Conservation (phyloP, 2,329 filamentous ascomycete species). For the Scopulariopsis brevicaulis region DNA sequence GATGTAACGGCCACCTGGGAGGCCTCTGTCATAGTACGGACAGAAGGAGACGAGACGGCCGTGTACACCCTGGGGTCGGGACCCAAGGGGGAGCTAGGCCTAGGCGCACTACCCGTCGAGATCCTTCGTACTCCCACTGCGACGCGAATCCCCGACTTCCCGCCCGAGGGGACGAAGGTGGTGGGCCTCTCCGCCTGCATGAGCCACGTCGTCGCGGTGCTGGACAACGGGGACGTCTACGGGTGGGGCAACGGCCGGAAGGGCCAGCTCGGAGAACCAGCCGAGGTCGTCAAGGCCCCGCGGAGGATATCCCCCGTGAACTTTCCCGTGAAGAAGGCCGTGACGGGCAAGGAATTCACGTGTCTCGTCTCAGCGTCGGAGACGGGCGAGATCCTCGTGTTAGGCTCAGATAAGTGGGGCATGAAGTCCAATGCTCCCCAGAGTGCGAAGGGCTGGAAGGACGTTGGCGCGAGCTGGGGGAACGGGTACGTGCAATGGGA, state of each 20-base stretch:
- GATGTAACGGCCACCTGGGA: slow-evolving; percentile 67
- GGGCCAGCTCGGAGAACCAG: slow-evolving; percentile 62
- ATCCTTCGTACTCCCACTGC: slow-evolving; percentile 36
- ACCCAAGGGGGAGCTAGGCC: slow-evolving; percentile 60
- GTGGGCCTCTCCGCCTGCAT: slow-evolving; percentile 61
- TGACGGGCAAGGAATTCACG: slow-evolving; percentile 81
- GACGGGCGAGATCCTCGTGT: slow-evolving; percentile 48
- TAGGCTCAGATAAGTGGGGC: slow-evolving; percentile 68
- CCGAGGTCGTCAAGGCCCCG: slow-evolving; percentile 44
- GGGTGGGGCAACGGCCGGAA: slow-evolving; percentile 86
- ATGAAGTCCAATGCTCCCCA: slow-evolving; percentile 46
- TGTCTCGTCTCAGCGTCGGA: slow-evolving; percentile 49
- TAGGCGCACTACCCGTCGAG: slow-evolving; percentile 30
- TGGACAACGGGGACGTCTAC: slow-evolving; percentile 66
- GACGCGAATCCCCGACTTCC: slow-evolving; percentile 48
- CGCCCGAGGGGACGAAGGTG: slow-evolving; percentile 45
- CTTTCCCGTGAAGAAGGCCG: slow-evolving; percentile 55
- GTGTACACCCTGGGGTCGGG: slow-evolving; percentile 58
- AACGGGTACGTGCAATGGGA: slow-evolving; percentile 59
- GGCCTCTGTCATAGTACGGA: slow-evolving; percentile 50
- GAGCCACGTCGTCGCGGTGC: slow-evolving; percentile 63
- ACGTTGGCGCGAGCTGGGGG: slow-evolving; percentile 73
- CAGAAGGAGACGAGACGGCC: slow-evolving; percentile 28
- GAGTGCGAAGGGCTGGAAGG: slow-evolving; percentile 45
- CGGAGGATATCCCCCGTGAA: slow-evolving; percentile 42